Evolutionary conservation across 495 filamentous ascomycete species (phyloP).

Genomic region (Umbilicaria muhlenbergii): DNA sequence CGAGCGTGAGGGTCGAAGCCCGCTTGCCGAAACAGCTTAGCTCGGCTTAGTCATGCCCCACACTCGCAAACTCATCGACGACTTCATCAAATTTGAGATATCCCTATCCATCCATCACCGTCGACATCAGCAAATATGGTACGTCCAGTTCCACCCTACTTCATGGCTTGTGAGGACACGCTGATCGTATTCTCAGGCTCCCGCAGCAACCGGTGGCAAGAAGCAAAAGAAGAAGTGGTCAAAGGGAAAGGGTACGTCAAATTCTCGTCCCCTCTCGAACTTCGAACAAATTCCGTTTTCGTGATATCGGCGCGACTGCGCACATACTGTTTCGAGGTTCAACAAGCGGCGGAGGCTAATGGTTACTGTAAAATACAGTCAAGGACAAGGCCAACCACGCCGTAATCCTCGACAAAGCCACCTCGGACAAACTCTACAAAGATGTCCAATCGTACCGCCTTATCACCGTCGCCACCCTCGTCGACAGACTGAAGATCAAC

Average conservation of each 20-base stretch:
- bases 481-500: conserved; percentile 99
- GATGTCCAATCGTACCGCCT: conserved; percentile 99
- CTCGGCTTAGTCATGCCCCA: neutral
- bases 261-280: neutral
- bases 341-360: neutral
- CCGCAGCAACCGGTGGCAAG: conserved; percentile 72
- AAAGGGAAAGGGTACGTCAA: conserved; percentile 84
- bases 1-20: too few species aligned
- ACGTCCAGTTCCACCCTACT: neutral
- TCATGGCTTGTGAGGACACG: neutral
- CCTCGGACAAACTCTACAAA: conserved; percentile 65
- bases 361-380: conserved; percentile 40
- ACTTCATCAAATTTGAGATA: neutral
- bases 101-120: neutral
- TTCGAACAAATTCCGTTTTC: too few species aligned
- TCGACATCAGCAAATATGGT: conserved; percentile 1
- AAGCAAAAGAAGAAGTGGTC: conserved; percentile 99
- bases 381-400: conserved; percentile 99
- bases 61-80: conserved; percentile 1
- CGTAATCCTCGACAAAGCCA: conserved; percentile 57
- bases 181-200: conserved; percentile 35
- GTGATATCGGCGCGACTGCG: too few species aligned
- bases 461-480: conserved; percentile 94
- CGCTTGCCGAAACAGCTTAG: too few species aligned
- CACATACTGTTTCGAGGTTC: conserved; percentile 4